A percentile compares a stretch with the other conserved stretches of the same genome.
Conservation (phyloP, 495 filamentous ascomycete species). For the Haplographium delicatum region DNA sequence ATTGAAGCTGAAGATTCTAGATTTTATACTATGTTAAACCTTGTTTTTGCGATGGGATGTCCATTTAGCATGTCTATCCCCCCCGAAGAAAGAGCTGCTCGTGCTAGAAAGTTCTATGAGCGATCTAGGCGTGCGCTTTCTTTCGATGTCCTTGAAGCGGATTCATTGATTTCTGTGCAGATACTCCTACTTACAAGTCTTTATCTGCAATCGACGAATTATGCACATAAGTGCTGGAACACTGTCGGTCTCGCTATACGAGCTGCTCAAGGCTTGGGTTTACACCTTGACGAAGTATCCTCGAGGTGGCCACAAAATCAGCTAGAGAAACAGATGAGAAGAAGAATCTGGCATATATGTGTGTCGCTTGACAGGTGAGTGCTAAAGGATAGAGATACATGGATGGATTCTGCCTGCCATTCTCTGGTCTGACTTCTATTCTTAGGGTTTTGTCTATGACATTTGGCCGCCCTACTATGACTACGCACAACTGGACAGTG, state of each 20-base stretch:
- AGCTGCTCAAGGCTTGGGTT: conserved; percentile 33
- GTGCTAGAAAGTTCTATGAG: conserved; percentile 32
- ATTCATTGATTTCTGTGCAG: conserved; percentile 31
- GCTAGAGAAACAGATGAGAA: conserved; percentile 31
- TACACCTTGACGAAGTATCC: conserved; percentile 25
- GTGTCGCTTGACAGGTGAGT: conserved; percentile 35
- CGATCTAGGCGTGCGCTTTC: conserved; percentile 29
- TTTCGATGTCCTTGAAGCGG: conserved; percentile 30
- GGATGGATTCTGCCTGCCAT: background rate
- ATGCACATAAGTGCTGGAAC: conserved; percentile 38
- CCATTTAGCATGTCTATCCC: conserved; percentile 27
- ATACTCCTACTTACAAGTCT: conserved; percentile 32
- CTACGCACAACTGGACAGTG: conserved; percentile 12
- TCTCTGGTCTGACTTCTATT: background rate
- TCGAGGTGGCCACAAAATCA: conserved; percentile 19
- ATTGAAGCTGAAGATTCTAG: conserved; percentile 21
- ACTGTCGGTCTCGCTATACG: conserved; percentile 33
- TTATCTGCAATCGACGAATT: conserved; percentile 35
- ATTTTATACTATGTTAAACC: conserved; percentile 34
- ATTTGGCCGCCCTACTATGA: conserved; percentile 33
- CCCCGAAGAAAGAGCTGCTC: conserved; percentile 17
- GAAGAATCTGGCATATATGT: conserved; percentile 38
- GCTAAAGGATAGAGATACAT: too few relatives aligned
- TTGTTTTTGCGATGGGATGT: conserved; percentile 35
- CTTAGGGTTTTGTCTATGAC: conserved; percentile 28